Percentiles rank a stretch among this genome's conserved stretches.
These are phyloP conservation scores for Phytophthora cryptogea DNA, from an alignment of 352 stramenopile genomes.

Conservation along the genomic window DNA sequence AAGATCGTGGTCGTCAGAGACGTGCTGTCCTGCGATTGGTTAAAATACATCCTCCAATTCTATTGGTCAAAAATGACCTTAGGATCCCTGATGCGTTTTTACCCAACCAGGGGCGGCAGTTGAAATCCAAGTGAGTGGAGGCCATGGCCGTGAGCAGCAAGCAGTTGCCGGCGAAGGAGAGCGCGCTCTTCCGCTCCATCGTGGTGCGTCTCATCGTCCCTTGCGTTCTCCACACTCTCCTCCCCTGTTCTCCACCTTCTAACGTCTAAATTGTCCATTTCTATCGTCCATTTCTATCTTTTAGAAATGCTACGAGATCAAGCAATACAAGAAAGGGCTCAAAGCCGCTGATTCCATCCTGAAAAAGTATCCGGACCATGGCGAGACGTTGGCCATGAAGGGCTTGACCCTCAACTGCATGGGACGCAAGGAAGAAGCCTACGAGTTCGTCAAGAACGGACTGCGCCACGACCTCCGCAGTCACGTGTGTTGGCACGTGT, in stretches of 20 bases:
- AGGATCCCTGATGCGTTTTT: conserved; percentile 17
- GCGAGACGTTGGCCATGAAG: conserved; percentile 98
- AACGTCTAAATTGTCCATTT: no score
- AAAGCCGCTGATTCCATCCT: conserved; percentile 95
- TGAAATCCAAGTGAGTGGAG: conserved; percentile 32
- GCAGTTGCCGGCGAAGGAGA: conserved; percentile 93
- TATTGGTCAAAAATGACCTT: conserved; percentile 3
- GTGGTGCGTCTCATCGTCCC: conserved; percentile 60
- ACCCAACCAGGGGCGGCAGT: conserved; percentile 22
- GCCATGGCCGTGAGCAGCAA: conserved; percentile 61
- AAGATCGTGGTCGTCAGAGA: conserved; percentile 20
- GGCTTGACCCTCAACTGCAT: conserved; percentile 96
- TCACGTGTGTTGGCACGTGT: conserved; percentile 99
- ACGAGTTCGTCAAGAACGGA: conserved; percentile 95
- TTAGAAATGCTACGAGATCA: conserved; percentile 97
- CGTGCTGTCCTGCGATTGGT: background rate
- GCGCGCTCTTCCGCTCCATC: conserved; percentile 95
- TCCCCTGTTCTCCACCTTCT: background rate
- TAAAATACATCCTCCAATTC: background rate
- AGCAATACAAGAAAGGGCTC: conserved; percentile 99
- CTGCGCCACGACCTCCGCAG: conserved; percentile 93
- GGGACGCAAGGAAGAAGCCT: conserved; percentile 94
- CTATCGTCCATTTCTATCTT: background rate
- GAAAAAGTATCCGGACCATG: conserved; percentile 97
- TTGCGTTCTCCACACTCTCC: background rate